Evolutionary conservation across 495 filamentous ascomycete genomes (phyloP).

Genomic region (Ramalina peruviana): DNA sequence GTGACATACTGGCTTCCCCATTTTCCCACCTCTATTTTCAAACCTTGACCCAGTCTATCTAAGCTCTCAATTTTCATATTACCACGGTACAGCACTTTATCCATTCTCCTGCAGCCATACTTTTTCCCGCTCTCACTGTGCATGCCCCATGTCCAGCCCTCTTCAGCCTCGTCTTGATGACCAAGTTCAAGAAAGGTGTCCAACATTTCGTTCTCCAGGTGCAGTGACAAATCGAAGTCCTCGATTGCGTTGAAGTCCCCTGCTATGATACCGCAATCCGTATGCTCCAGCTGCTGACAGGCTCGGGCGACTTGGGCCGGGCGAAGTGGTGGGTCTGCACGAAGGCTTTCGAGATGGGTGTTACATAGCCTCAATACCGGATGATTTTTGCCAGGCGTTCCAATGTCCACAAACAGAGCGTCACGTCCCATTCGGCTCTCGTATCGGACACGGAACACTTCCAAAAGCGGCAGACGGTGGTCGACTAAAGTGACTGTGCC

Average conservation of each 20-base stretch:
- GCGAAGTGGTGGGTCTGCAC: slow-evolving; percentile 23
- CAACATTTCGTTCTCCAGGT: slow-evolving; percentile 28
- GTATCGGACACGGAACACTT: slow-evolving; percentile 34
- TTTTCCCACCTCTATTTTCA: slow-evolving; percentile 17
- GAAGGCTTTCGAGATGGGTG: slow-evolving; percentile 40
- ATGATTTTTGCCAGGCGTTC: neutral
- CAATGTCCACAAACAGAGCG: slow-evolving; percentile 36
- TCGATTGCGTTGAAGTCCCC: slow-evolving; percentile 46
- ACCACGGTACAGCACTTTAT: slow-evolving; percentile 34
- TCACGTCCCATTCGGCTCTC: slow-evolving; percentile 33
- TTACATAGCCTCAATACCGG: slow-evolving; percentile 32
- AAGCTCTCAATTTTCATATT: slow-evolving; percentile 20
- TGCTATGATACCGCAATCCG: slow-evolving; percentile 23
- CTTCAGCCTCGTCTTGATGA: slow-evolving; percentile 32
- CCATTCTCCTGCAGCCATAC: slow-evolving; percentile 36
- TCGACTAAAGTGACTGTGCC: slow-evolving; percentile 41
- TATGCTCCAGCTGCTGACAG: slow-evolving; percentile 25
- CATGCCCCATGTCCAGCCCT: slow-evolving; percentile 43
- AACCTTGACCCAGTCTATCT: slow-evolving; percentile 28
- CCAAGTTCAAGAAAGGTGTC: slow-evolving; percentile 41
- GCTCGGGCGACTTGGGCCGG: slow-evolving; percentile 30
- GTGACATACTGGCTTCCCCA: slow-evolving; percentile 29
- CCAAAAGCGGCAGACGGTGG: slow-evolving; percentile 21
- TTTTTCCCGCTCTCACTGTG: slow-evolving; percentile 24
- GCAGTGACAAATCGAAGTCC: slow-evolving; percentile 33